These are phyloP conservation scores for Jacaranda mimosifolia DNA, from an alignment of 257 asterid species.

Conservation along the genomic window DNA sequence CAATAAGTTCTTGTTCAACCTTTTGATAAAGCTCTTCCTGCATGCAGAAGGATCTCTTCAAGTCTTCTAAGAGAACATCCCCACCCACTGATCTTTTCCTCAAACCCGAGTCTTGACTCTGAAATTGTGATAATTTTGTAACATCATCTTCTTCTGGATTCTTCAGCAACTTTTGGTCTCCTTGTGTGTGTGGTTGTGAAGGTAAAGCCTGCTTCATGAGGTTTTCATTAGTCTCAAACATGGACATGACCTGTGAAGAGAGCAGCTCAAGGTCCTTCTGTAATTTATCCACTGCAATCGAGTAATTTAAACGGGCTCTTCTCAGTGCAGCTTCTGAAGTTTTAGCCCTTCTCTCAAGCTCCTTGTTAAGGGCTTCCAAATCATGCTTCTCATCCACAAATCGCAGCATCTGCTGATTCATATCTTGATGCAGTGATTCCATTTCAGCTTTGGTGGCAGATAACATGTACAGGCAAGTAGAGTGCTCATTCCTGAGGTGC, in stretches of 20 bases:
- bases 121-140: slow-evolving; percentile 38
- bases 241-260: slow-evolving; percentile 91
- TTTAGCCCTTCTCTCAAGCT: slow-evolving; percentile 80
- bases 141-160: slow-evolving; percentile 50
- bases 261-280: slow-evolving; percentile 96
- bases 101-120: slow-evolving; percentile 49
- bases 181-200: slow-evolving; percentile 43
- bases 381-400: slow-evolving; percentile 73
- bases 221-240: slow-evolving; percentile 89
- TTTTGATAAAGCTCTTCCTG: slow-evolving; percentile 85
- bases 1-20: slow-evolving; percentile 85
- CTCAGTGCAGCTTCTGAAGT: slow-evolving; percentile 87
- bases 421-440: slow-evolving; percentile 67
- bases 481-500: slow-evolving; percentile 76
- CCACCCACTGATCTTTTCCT: slow-evolving; percentile 66
- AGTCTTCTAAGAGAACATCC: slow-evolving; percentile 79
- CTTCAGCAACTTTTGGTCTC: slow-evolving; percentile 34
- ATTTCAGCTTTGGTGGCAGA: slow-evolving; percentile 70
- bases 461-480: slow-evolving; percentile 76
- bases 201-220: slow-evolving; percentile 89
- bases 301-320: slow-evolving; percentile 92
- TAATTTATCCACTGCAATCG: slow-evolving; percentile 91
- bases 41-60: slow-evolving; percentile 75
- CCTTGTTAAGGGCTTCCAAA: slow-evolving; percentile 72
- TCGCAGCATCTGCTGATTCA: slow-evolving; percentile 63